Percentiles rank a stretch among this genome's conserved stretches.
phyloP scores from a whole-genome alignment of 129 eudicot genomes.

The Flaveria trinervia region DNA sequence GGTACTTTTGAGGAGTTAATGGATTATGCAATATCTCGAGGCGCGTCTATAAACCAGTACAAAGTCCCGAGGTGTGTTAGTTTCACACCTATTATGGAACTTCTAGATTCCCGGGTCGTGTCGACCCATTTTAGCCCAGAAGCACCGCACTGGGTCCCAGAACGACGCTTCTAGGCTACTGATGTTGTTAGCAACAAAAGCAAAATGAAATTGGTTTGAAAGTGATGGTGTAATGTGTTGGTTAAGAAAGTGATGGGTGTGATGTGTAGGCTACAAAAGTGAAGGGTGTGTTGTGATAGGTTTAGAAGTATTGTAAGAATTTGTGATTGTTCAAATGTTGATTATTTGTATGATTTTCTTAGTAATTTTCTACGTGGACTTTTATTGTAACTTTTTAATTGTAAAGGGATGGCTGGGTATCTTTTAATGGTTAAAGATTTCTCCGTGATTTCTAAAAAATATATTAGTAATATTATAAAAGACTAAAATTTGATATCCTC shows the following conservation, averaged over 20 bases:
- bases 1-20: slow-evolving; percentile 65
- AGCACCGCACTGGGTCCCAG: slow-evolving; percentile 41
- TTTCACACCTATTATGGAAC: slow-evolving; percentile 57
- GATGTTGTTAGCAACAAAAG: not conserved
- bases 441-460: not conserved
- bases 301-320: slow-evolving; percentile 36
- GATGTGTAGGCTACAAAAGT: slow-evolving; percentile 27
- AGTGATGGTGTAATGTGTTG: slow-evolving; percentile 22
- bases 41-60: slow-evolving; percentile 67
- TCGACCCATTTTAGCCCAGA: slow-evolving; percentile 45
- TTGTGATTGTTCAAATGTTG: slow-evolving; percentile 30
- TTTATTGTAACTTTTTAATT: not conserved
- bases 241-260: slow-evolving; percentile 16
- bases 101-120: slow-evolving; percentile 51
- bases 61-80: slow-evolving; percentile 63
- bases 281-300: slow-evolving; percentile 26
- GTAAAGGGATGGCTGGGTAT: not conserved
- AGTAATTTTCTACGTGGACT: not conserved
- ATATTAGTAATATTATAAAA: not conserved
- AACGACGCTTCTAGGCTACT: slow-evolving; percentile 31
- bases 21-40: slow-evolving; percentile 62
- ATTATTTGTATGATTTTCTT: slow-evolving; percentile 13
- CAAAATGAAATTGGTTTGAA: not conserved
- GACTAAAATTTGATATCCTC: not conserved
- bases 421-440: slow-evolving; percentile 1